phyloP scores from a whole-genome alignment of 1,284 basidiomycete genomes.

The Ceratobasidium sp. region DNA sequence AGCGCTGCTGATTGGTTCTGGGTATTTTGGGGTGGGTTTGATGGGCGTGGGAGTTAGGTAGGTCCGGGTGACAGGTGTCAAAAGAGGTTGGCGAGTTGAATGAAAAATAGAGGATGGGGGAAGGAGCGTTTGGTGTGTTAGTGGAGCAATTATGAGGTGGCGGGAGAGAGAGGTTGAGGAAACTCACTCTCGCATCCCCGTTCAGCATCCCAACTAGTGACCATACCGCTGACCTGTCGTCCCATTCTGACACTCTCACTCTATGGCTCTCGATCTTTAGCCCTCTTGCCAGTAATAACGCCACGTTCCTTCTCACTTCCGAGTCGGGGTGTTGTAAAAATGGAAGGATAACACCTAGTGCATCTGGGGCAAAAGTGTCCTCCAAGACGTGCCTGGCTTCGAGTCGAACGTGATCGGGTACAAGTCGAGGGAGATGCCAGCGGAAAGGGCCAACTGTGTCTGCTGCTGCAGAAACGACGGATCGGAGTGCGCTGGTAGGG shows the following conservation, averaged over 20 bases:
- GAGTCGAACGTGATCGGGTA: constrained; percentile 11
- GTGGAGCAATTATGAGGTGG: too few relatives aligned
- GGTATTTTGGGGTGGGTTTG: not conserved
- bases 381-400: constrained; percentile 34
- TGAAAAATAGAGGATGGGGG: too few relatives aligned
- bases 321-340: constrained; percentile 24
- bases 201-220: constrained; percentile 23
- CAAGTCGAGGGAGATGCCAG: constrained; percentile 27
- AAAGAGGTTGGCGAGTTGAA: too few relatives aligned
- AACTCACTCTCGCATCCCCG: constrained; percentile 30
- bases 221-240: constrained; percentile 30
- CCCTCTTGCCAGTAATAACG: constrained; percentile 22
- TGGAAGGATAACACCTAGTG: constrained; percentile 24
- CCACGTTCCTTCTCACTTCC: constrained; percentile 36
- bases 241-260: constrained; percentile 16
- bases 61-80: not conserved
- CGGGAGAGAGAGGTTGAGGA: not conserved
- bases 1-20: constrained; percentile 32
- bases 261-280: constrained; percentile 20
- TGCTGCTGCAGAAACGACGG: constrained; percentile 26
- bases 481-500: constrained; percentile 18
- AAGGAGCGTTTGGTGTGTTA: too few relatives aligned
- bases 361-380: constrained; percentile 21
- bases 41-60: not conserved
- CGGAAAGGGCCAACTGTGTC: constrained; percentile 32